Conservation (phyloP, 179 eudicot species). For the Camellia oleifera region DNA sequence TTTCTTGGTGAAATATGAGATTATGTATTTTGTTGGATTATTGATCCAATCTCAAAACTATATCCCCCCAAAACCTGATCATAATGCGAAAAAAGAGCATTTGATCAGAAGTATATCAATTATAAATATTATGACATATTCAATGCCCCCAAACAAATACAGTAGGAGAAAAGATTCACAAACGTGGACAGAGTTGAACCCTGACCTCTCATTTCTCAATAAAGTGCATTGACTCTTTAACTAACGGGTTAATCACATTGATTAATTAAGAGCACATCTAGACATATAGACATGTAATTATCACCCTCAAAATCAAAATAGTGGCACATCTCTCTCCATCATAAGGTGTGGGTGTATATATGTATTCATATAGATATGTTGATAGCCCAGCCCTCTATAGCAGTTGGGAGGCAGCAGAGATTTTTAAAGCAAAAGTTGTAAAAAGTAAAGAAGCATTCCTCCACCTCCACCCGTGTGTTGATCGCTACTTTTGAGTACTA, state of each 20-base stretch:
- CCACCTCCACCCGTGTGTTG: slow-evolving; percentile 18
- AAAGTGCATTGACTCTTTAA: no score
- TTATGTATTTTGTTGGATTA: no score
- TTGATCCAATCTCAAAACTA: no score
- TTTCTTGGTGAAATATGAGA: no score
- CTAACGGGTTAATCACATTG: no score
- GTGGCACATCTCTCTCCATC: not conserved
- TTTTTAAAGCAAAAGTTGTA: not conserved
- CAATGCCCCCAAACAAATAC: no score
- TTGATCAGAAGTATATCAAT: not conserved
- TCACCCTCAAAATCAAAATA: not conserved
- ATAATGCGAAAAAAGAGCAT: not conserved
- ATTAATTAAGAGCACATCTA: not conserved
- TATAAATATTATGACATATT: no score
- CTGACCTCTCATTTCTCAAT: no score
- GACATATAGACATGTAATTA: not conserved
- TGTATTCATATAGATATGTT: not conserved
- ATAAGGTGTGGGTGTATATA: not conserved
- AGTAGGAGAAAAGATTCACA: no score
- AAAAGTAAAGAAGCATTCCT: not conserved
- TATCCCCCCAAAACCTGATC: no score
- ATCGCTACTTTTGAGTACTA: slow-evolving; percentile 9
- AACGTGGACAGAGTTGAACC: no score
- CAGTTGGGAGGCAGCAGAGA: not conserved
- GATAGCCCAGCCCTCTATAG: not conserved